Conservation (phyloP, 2,329 filamentous ascomycete genomes). For the Fusarium setosum region DNA sequence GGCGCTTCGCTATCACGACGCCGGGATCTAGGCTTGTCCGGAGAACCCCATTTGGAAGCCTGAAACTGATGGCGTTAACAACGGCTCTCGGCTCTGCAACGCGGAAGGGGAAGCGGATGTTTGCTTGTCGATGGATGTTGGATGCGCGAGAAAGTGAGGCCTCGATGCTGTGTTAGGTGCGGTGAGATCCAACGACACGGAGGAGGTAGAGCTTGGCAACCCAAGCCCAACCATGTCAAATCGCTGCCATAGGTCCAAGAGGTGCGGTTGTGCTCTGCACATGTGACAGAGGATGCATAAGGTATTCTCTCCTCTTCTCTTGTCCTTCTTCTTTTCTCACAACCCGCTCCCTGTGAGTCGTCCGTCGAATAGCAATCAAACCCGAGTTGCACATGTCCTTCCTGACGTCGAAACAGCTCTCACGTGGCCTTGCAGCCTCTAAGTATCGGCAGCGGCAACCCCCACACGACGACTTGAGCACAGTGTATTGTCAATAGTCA, state of each 20-base stretch:
- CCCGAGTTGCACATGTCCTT: conserved; percentile 18
- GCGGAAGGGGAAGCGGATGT: not conserved
- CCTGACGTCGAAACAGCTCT: conserved; percentile 21
- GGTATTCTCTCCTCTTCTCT: not conserved
- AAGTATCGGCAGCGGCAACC: conserved; percentile 9
- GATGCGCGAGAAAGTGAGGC: not conserved
- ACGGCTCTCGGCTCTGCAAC: not conserved
- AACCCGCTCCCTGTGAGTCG: not conserved
- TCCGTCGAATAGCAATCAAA: conserved; percentile 8
- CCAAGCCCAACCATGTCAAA: not conserved
- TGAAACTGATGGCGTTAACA: conserved; percentile 9
- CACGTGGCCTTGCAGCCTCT: conserved; percentile 28
- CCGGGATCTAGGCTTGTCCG: not conserved
- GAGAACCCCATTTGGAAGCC: conserved; percentile 1
- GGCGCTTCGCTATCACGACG: not conserved
- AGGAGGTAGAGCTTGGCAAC: conserved; percentile 1
- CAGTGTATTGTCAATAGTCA: conserved; percentile 1
- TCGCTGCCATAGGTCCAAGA: not conserved
- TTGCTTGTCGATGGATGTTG: not conserved
- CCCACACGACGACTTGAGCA: not conserved
- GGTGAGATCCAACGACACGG: not conserved
- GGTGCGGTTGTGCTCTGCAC: not conserved
- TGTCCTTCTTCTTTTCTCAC: not conserved
- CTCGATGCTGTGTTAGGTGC: not conserved
- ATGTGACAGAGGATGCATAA: conserved; percentile 3